Evolutionary conservation across 106 monocot species (phyloP), one percentile per base, ranked within the genome.

Genomic region (Hemerocallis citrina): DNA sequence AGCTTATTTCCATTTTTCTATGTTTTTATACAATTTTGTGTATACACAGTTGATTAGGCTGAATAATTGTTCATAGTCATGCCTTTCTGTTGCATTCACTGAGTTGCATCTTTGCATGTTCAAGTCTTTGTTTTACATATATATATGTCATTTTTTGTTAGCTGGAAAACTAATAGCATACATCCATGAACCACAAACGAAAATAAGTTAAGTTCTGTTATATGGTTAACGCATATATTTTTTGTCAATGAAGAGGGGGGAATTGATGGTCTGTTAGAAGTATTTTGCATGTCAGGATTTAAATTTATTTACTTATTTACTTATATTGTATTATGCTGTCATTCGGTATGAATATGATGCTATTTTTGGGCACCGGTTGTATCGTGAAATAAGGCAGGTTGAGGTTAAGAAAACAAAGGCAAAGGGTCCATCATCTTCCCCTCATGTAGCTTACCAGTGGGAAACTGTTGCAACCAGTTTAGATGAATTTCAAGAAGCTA

Each of bases 301-400:
- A 25, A 16, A 7, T 63, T 2, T 13, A 10, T 22, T 50, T n/a
- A n/a, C n/a, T n/a, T n/a, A n/a, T n/a, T 33, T 15, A 21, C 34
- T 33, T 34, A 49, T 64, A 22, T 55, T 39, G 17, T 72, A 2
- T 7, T 23, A 55, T 32, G 36, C 13, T 76, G 62, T 14, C 25
- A 37, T 5, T 68, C 91, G 96, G 96, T 96, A 91, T 64, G 96
- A 91, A 65, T 87, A 91, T 73, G 96, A 96, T 81, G 75, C 83
- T 35, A 64, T 91, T 33, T 71, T 96, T 67, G 96, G 96, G 51
- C 87, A 96, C 67, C 78, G 96, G 24, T 59, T 96, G 32, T 96
- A 96, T 54, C 81, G 96, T 51, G 96, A 96, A 75, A 96, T 81
- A 32, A 84, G 82, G 71, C 68, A 65, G 27, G 76, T 88, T 48